These are phyloP conservation scores for Elaeis guineensis DNA, from an alignment of 176 grass and related monocot genomes.

Conservation along the genomic window DNA sequence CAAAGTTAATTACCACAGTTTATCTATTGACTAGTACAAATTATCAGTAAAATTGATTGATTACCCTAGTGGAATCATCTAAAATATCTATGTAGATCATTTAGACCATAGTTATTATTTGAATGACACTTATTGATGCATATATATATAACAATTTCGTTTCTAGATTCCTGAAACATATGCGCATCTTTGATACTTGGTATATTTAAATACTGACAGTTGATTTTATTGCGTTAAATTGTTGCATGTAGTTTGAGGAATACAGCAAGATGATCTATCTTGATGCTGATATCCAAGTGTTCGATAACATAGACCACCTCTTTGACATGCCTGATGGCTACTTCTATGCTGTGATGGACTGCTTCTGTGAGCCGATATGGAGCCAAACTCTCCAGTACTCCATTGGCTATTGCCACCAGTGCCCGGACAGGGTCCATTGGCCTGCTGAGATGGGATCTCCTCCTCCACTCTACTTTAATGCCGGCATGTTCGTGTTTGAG, in stretches of 20 bases:
- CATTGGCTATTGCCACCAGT: conserved; percentile 19
- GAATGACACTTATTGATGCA: no score
- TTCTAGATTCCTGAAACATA: no score
- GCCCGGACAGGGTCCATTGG: conserved; percentile 13
- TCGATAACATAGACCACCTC: conserved; percentile 22
- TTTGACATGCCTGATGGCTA: conserved; percentile 10
- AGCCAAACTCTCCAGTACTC: conserved; percentile 22
- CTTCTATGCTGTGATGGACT: conserved; percentile 22
- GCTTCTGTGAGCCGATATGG: conserved; percentile 18
- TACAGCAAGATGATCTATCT: conserved; percentile 20
- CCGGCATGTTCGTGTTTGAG: conserved; percentile 11
- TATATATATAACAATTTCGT: no score
- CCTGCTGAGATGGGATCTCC: conserved; percentile 13
- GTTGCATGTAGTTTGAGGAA: conserved; percentile 12
- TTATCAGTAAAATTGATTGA: no score
- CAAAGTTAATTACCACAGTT: no score
- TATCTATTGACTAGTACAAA: no score
- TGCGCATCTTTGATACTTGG: no score
- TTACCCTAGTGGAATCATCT: no score
- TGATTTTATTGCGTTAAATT: no score
- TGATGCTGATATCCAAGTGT: conserved; percentile 20
- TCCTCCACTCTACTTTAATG: conserved; percentile 16
- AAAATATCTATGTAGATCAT: no score
- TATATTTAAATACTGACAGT: no score
- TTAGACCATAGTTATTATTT: no score